A percentile compares a stretch with the other conserved stretches of the same genome.
Conservation (phyloP, 2,329 filamentous ascomycete species). For the Diaporthe sp. region DNA sequence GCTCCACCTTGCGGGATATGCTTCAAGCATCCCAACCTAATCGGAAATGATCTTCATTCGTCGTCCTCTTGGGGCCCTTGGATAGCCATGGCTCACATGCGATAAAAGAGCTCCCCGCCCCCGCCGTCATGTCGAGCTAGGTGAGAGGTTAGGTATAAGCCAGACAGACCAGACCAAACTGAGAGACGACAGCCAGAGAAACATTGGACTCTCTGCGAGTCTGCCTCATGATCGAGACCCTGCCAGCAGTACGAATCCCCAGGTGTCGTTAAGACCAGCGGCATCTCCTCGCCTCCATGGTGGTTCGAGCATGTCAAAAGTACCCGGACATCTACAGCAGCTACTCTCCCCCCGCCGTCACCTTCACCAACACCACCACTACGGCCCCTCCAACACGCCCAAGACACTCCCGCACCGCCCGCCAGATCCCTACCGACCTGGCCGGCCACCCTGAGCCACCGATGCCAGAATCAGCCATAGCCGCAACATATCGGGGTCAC, state of each 20-base stretch:
- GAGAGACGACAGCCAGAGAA: background rate
- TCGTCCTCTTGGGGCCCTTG: slow-evolving; percentile 23
- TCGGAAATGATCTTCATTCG: slow-evolving; percentile 34
- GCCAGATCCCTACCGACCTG: slow-evolving; percentile 23
- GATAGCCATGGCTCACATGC: slow-evolving; percentile 23
- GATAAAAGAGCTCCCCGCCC: slow-evolving; percentile 31
- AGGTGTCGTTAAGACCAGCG: slow-evolving; percentile 23
- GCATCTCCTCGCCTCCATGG: slow-evolving; percentile 30
- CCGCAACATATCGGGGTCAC: slow-evolving; percentile 32
- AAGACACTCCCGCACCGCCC: slow-evolving; percentile 15
- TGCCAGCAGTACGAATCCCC: background rate
- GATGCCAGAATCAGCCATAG: slow-evolving; percentile 37
- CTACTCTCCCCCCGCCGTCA: slow-evolving; percentile 6
- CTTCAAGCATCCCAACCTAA: slow-evolving; percentile 31
- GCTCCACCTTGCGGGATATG: slow-evolving; percentile 32
- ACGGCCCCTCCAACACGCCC: slow-evolving; percentile 18
- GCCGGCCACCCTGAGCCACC: slow-evolving; percentile 28
- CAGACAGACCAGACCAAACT: background rate
- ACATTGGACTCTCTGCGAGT: slow-evolving; percentile 22
- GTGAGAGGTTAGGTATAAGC: background rate
- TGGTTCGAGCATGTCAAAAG: slow-evolving; percentile 31
- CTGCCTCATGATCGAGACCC: slow-evolving; percentile 10
- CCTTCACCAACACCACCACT: background rate
- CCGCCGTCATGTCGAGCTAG: background rate
- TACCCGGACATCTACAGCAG: slow-evolving; percentile 29